Base-by-base conservation (phyloP, 108 stramenopile genomes). In the Nitzschia sp. region DNA sequence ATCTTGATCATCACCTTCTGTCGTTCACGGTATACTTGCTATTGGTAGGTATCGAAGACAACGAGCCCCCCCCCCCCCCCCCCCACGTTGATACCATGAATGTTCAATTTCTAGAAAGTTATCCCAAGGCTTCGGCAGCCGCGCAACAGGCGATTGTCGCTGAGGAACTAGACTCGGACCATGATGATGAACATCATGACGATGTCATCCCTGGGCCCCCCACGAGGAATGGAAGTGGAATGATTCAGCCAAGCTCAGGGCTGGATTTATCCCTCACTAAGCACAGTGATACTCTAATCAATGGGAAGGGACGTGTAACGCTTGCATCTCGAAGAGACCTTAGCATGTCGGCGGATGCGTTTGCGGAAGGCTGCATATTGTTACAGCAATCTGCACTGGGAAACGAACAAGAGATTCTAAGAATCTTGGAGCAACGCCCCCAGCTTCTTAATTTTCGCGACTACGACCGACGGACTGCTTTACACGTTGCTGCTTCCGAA, bases 381-480 rank as follows among this genome's bases (percentile, higher is more conserved):
- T 70, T 94, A 19, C 93, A 91, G 58, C 76, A 84, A 2, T 83
- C 87, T 2, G 93, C 93, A 35, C 70, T 82, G 13, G 88, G 87
- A 11, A 72, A 81, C 52, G 54, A 73, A 0, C 15, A 23, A 5
- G 36, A 33, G 16, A 86, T 94, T 22, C 58, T 72, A 6, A 41
- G 38, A 5, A 62, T 89, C 26, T 53, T 94, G 0, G n/a, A 45
- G 2, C 29, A 66, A 28, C 55, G 63, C 17, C 82, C 80, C 16
- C 46, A 64, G 25, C 71, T 86, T 33, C 79, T 92, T 22, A 86
- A 95, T 61, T 95, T 95, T 78, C 75, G 91, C 17, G 94, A 95
- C 71, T 84, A 95, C 35, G 95, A 96, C 72, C 80, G 89, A n/a
- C 76, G 95, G 4, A 93, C 95, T 1, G 92, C 89, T 1, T 41